Percentiles rank a stretch among this genome's conserved stretches.
phyloP scores from a whole-genome alignment of 371 early-diverging fungal species.

The Zancudomyces culisetae region DNA sequence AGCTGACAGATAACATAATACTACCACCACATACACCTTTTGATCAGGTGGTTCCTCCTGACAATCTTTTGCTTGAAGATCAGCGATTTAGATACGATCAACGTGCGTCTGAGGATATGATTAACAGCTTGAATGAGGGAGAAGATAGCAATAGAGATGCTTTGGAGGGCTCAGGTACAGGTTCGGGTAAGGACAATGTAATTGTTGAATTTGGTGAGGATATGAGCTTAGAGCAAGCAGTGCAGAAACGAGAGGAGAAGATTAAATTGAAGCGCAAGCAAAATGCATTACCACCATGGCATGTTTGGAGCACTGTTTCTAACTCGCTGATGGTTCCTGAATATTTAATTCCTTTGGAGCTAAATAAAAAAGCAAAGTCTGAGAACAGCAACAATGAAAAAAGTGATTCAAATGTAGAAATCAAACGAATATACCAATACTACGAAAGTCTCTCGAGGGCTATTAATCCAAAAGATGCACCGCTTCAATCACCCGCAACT shows the following conservation, averaged over 20 bases:
- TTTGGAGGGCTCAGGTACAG: constrained; percentile 49
- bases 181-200: constrained; percentile 46
- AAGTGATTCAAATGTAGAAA: no score
- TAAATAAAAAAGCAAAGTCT: constrained; percentile 6
- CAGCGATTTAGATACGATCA: background rate
- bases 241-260: constrained; percentile 43
- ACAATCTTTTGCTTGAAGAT: constrained; percentile 9
- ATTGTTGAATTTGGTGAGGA: constrained; percentile 61
- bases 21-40: constrained; percentile 27
- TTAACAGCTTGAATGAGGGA: no score
- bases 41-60: constrained; percentile 14
- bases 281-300: constrained; percentile 64
- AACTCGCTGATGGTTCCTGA: constrained; percentile 25
- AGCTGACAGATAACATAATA: constrained; percentile 44
- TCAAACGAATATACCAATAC: no score
- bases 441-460: no score
- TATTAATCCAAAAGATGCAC: no score
- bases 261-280: constrained; percentile 51
- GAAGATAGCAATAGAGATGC: constrained; percentile 36
- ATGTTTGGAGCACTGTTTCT: constrained; percentile 47
- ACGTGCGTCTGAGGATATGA: no score
- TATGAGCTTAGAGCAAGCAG: constrained; percentile 35
- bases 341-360: constrained; percentile 12
- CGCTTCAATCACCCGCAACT: no score
- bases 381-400: no score